Conservation (phyloP, 345 rosid species). For the Noccaea bulbosa region DNA sequence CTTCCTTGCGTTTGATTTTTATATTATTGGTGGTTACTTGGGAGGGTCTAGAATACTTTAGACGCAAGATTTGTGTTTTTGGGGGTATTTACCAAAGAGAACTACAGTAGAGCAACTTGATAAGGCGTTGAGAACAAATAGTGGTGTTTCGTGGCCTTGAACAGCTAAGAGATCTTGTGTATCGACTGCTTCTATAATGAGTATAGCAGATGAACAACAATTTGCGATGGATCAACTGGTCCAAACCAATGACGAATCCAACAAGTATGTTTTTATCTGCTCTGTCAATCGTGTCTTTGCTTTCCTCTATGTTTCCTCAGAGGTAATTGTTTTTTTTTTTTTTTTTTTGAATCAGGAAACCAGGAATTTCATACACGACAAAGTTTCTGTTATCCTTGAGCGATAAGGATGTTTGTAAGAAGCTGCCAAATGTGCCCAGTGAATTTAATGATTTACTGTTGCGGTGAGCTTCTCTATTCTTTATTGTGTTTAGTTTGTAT, state of each 20-base stretch:
- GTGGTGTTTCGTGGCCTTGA: constrained; percentile 18
- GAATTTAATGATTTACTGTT: constrained; percentile 64
- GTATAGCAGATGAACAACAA: constrained; percentile 56
- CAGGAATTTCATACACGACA: constrained; percentile 62
- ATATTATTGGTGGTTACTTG: constrained; percentile 28
- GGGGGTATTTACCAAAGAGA: constrained; percentile 10
- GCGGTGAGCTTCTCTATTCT: constrained; percentile 50
- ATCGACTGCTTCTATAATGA: constrained; percentile 55
- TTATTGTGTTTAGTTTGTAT: background rate
- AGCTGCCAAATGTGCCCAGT: constrained; percentile 66
- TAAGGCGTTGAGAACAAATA: constrained; percentile 21
- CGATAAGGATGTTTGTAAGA: constrained; percentile 75
- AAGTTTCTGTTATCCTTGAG: constrained; percentile 71
- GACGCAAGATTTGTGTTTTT: constrained; percentile 27
- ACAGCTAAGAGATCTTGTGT: constrained; percentile 25
- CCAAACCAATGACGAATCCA: constrained; percentile 44
- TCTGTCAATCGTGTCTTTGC: background rate
- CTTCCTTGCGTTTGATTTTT: constrained; percentile 14
- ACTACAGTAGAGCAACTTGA: constrained; percentile 29
- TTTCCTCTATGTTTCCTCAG: background rate
- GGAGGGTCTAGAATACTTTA: constrained; percentile 6
- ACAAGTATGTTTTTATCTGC: constrained; percentile 46
- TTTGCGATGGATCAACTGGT: constrained; percentile 48
- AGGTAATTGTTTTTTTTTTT: constrained; percentile 14
- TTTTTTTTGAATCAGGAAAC: constrained; percentile 56